These are phyloP conservation scores for Chenopodium album DNA, from an alignment of 148 eudicot species.

Conservation along the genomic window DNA sequence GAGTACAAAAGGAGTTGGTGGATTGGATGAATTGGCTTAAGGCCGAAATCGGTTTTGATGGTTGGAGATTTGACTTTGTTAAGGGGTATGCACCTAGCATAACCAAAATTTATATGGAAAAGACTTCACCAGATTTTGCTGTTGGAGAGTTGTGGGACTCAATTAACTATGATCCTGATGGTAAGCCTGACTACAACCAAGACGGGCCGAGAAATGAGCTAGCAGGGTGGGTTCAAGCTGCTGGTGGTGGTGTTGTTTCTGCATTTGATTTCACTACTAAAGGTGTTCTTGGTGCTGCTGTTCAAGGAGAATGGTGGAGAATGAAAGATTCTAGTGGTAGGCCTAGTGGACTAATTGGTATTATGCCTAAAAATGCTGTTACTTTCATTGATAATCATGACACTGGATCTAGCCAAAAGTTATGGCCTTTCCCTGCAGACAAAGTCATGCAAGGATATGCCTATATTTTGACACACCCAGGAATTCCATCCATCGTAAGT, in stretches of 20 bases:
- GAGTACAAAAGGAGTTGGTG: constrained; percentile 44
- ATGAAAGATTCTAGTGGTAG: constrained; percentile 48
- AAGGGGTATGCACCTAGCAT: constrained; percentile 56
- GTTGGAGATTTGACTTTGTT: constrained; percentile 69
- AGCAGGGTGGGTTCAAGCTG: constrained; percentile 22
- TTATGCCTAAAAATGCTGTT: constrained; percentile 30
- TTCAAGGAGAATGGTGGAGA: constrained; percentile 55
- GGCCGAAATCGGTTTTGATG: constrained; percentile 20
- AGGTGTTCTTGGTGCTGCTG: constrained; percentile 59
- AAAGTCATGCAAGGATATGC: constrained; percentile 28
- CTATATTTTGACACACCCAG: constrained; percentile 19
- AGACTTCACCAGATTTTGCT: constrained; percentile 28
- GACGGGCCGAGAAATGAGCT: constrained; percentile 22
- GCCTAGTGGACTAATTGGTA: constrained; percentile 56
- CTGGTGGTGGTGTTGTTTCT: constrained; percentile 47
- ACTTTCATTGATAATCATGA: constrained; percentile 28
- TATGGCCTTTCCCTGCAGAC: constrained; percentile 23
- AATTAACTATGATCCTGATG: constrained; percentile 17
- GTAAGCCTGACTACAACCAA: constrained; percentile 21
- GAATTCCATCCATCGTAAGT: constrained; percentile 25
- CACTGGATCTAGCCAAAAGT: constrained; percentile 20
- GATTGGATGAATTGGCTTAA: constrained; percentile 62
- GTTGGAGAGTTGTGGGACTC: constrained; percentile 24
- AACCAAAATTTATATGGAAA: constrained; percentile 34
- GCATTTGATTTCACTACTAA: constrained; percentile 61